phyloP scores from a whole-genome alignment of 169 alveolate species.

The Cyclospora cayetanensis region DNA sequence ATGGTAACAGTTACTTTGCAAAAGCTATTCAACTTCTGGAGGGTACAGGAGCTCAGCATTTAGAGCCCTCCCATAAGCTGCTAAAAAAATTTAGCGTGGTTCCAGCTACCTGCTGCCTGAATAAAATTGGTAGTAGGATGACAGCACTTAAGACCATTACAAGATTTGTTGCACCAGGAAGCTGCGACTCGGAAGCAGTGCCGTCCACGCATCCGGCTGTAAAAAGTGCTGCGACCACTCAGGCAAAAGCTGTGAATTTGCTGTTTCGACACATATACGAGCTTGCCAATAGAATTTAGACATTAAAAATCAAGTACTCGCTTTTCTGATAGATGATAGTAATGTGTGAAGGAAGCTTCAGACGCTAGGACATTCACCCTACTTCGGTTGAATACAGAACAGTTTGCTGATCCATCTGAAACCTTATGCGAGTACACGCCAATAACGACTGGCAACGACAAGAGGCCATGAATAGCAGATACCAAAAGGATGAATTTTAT shows the following conservation, averaged over 20 bases:
- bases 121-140: slow-evolving; percentile 49
- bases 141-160: slow-evolving; percentile 46
- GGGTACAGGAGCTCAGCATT: no score
- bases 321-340: no score
- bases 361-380: no score
- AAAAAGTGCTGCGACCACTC: slow-evolving; percentile 23
- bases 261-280: not conserved
- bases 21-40: no score
- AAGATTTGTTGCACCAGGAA: slow-evolving; percentile 49
- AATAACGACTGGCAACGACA: slow-evolving; percentile 27
- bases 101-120: slow-evolving; percentile 56
- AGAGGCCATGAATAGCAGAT: slow-evolving; percentile 63
- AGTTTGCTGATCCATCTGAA: slow-evolving; percentile 28
- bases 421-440: slow-evolving; percentile 58
- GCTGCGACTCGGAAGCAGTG: slow-evolving; percentile 48
- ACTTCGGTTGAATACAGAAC: slow-evolving; percentile 62
- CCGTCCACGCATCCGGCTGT: slow-evolving; percentile 69
- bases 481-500: slow-evolving; percentile 45
- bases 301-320: no score
- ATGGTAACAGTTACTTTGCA: no score
- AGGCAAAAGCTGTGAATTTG: not conserved
- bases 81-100: no score
- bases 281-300: not conserved
- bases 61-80: no score
- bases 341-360: no score